Evolutionary conservation across 2,329 filamentous ascomycete genomes (phyloP).

Genomic region (Xylariomycetidae sp.): DNA sequence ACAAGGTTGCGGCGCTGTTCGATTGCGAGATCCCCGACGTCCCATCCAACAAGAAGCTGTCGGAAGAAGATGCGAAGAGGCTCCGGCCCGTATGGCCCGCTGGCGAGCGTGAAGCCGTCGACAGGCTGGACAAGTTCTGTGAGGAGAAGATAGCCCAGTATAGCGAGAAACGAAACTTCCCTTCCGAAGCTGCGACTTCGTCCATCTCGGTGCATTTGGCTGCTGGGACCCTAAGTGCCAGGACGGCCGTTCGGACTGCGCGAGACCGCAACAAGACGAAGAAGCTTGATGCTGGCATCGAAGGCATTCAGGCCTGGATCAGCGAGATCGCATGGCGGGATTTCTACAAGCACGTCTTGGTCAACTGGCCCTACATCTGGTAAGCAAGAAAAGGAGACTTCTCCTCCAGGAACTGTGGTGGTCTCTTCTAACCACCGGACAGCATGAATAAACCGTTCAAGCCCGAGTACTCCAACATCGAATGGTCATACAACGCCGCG

Average conservation of each 20-base stretch:
- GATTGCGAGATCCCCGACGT: conserved; percentile 52
- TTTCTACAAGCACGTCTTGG: conserved; percentile 82
- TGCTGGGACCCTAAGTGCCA: conserved; percentile 60
- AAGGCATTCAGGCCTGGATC: conserved; percentile 69
- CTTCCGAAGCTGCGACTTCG: conserved; percentile 57
- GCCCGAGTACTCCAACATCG: conserved; percentile 73
- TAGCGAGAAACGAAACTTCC: conserved; percentile 58
- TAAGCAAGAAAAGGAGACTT: conserved; percentile 28
- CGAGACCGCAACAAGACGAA: conserved; percentile 40
- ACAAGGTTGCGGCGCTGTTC: conserved; percentile 38
- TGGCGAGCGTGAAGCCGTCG: conserved; percentile 65
- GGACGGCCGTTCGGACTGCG: conserved; percentile 60
- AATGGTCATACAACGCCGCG: conserved; percentile 69
- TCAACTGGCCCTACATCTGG: conserved; percentile 79
- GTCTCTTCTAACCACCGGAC: conserved; percentile 9
- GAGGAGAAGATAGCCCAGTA: conserved; percentile 58
- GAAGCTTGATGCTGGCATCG: conserved; percentile 59
- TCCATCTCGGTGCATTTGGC: conserved; percentile 66
- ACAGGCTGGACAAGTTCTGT: conserved; percentile 61
- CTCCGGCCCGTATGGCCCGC: conserved; percentile 62
- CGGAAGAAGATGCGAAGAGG: conserved; percentile 50
- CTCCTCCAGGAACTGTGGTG: background rate
- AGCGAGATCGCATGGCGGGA: conserved; percentile 81
- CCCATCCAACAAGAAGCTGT: conserved; percentile 58
- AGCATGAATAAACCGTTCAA: conserved; percentile 63